phyloP scores from a whole-genome alignment of 176 grass and related monocot species.

The Musa schizocarpa region DNA sequence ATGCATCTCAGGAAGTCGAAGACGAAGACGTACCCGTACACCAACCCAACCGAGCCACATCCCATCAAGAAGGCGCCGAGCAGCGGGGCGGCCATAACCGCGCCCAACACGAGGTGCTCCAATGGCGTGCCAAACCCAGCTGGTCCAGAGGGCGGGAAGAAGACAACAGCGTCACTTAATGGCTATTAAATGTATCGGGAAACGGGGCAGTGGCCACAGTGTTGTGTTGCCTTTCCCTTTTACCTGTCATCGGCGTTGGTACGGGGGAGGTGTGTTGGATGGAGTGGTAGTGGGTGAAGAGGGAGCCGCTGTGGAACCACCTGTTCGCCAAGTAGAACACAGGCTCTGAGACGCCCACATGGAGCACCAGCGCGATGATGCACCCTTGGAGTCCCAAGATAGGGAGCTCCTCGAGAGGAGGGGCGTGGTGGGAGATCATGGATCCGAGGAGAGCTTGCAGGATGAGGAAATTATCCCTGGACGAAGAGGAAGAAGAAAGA shows the following conservation, averaged over 20 bases:
- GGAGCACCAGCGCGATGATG: conserved; percentile 38
- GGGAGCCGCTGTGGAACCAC: conserved; percentile 37
- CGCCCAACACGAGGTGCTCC: conserved; percentile 56
- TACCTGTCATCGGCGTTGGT: conserved; percentile 66
- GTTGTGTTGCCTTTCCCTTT: background rate
- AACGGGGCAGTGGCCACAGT: no score
- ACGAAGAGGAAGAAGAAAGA: no score
- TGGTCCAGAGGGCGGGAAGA: background rate
- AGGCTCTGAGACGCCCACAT: conserved; percentile 62
- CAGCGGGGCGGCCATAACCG: conserved; percentile 52
- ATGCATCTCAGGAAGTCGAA: conserved; percentile 78
- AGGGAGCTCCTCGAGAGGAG: conserved; percentile 21
- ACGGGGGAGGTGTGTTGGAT: conserved; percentile 52
- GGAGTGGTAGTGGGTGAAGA: conserved; percentile 57
- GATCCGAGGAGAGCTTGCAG: conserved; percentile 61
- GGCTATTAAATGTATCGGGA: no score
- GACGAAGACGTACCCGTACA: conserved; percentile 52
- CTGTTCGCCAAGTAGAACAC: conserved; percentile 57
- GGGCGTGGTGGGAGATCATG: conserved; percentile 6
- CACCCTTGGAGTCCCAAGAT: conserved; percentile 33
- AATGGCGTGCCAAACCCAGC: conserved; percentile 69
- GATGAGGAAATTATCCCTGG: conserved; percentile 87
- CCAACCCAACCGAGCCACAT: conserved; percentile 47
- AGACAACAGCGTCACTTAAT: no score
- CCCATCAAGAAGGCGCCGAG: conserved; percentile 46